Conservation (phyloP, 2,329 filamentous ascomycete genomes). For the Monosporascus cannonballus region DNA sequence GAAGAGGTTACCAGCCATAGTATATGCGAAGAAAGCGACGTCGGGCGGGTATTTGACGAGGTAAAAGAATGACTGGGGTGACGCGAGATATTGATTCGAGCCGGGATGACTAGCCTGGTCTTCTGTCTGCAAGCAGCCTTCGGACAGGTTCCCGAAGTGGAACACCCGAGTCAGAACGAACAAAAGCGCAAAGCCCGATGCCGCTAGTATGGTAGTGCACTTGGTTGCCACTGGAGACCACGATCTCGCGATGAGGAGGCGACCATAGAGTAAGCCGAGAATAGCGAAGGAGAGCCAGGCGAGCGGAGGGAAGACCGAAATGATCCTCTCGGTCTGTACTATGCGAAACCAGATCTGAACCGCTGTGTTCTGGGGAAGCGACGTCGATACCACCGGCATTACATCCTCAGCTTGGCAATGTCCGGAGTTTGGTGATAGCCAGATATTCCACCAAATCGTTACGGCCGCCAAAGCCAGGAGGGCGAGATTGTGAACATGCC, state of each 20-base stretch:
- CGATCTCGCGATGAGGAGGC: slow-evolving; percentile 27
- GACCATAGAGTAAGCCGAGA: slow-evolving; percentile 37
- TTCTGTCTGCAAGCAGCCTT: slow-evolving; percentile 34
- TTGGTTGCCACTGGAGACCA: slow-evolving; percentile 9
- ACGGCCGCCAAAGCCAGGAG: slow-evolving; percentile 28
- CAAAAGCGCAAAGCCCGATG: slow-evolving; percentile 26
- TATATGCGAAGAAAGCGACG: slow-evolving; percentile 37
- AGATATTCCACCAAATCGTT: slow-evolving; percentile 41
- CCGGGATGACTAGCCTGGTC: slow-evolving; percentile 26
- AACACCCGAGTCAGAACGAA: slow-evolving; percentile 37
- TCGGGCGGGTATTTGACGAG: slow-evolving; percentile 42
- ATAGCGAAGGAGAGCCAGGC: slow-evolving; percentile 42
- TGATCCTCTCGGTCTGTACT: slow-evolving; percentile 20
- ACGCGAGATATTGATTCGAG: slow-evolving; percentile 36
- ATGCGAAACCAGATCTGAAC: slow-evolving; percentile 36
- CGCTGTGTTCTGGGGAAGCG: slow-evolving; percentile 14
- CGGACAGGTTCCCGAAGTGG: slow-evolving; percentile 37
- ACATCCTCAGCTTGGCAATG: slow-evolving; percentile 22
- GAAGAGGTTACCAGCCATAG: slow-evolving; percentile 32
- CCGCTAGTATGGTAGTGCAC: slow-evolving; percentile 23
- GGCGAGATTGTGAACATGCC: slow-evolving; percentile 34
- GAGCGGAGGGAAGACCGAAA: slow-evolving; percentile 37
- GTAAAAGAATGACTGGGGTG: slow-evolving; percentile 38
- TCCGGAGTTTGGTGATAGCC: slow-evolving; percentile 35
- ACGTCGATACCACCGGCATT: not conserved